Base-by-base conservation (phyloP, 352 stramenopile genomes). In the Globisporangium heterothallicum region DNA sequence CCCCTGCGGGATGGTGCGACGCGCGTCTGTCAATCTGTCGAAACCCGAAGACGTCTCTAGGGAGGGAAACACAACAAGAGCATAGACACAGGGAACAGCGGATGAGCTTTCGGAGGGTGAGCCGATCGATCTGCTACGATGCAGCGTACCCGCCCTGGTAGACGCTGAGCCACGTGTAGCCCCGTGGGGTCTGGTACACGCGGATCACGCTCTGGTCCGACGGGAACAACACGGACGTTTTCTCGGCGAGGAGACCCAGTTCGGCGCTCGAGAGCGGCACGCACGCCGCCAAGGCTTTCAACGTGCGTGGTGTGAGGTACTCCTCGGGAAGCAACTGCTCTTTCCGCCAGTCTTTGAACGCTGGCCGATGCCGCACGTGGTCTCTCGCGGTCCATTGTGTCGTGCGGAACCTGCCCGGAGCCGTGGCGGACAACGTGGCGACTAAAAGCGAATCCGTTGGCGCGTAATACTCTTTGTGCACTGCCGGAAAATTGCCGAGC, bases 171-270 rank as follows among this genome's bases (percentile, higher is more conserved):
- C 81, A 89, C 27, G 59, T 42, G 16, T 65, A 47, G 5, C 64
- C 63, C 3, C 61, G 59, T 2, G 70, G 61, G 0, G 65, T 82
- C 29, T 84, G 70, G 27, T 66, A 70, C 16, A 90, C 30, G 10
- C 64, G 62, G 4, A 90, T 58, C 25, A 90, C 54, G 26, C 73
- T 86, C 40, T 90, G 81, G 43, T 92, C 79, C 4, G 75, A 74
- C 29, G 81, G 79, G 46, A 76, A 90, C 35, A 85, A 65, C 34
- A 71, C 61, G 27, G 61, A 78, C 19, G 55, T 75, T 42, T 82
- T 70, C 35, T 78, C 72, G 3, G 64, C 52, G 2, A 91, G 52
- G 13, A 62, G 49, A 12, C 53, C 49, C 5, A 91, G 63, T 24
- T 88, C 63, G 3, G 59, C 64, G 16, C 71, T 56, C 3, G 77